Evolutionary conservation across 768 basidiomycete genomes (phyloP).

Genomic region (Leccinum imitatum): DNA sequence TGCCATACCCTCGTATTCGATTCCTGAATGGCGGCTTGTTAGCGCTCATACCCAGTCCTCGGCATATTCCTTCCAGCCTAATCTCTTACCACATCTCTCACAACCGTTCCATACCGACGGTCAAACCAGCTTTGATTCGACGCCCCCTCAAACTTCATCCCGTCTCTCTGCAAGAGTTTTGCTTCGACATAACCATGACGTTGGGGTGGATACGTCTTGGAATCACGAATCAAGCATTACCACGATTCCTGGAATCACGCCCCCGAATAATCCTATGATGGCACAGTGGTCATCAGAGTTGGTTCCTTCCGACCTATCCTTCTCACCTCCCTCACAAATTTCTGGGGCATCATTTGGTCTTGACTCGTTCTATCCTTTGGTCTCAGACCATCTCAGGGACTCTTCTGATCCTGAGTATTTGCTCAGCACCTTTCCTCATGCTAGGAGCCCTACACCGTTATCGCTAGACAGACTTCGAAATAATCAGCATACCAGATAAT

Average conservation of each 20-base stretch:
- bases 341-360: neutral
- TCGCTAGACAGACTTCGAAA: conserved; percentile 6
- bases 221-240: neutral
- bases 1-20: neutral
- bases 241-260: neutral
- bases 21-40: conserved; percentile 11
- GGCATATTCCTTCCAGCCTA: neutral
- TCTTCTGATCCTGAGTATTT: conserved; percentile 2
- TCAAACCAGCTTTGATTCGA: neutral
- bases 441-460: conserved; percentile 6
- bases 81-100: neutral
- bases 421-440: neutral
- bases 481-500: conserved; percentile 1
- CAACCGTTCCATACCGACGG: conserved; percentile 7
- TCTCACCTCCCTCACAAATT: neutral
- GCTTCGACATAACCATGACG: conserved; percentile 7
- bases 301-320: neutral
- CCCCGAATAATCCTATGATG: conserved; percentile 3
- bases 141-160: neutral
- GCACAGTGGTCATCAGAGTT: conserved; percentile 5
- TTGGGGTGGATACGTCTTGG: neutral
- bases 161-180: neutral
- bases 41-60: conserved; percentile 1
- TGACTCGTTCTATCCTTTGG: neutral
- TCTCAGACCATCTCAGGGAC: conserved; percentile 4